Evolutionary conservation across 2,329 filamentous ascomycete species (phyloP).

Genomic region (Fusarium abutilonis): DNA sequence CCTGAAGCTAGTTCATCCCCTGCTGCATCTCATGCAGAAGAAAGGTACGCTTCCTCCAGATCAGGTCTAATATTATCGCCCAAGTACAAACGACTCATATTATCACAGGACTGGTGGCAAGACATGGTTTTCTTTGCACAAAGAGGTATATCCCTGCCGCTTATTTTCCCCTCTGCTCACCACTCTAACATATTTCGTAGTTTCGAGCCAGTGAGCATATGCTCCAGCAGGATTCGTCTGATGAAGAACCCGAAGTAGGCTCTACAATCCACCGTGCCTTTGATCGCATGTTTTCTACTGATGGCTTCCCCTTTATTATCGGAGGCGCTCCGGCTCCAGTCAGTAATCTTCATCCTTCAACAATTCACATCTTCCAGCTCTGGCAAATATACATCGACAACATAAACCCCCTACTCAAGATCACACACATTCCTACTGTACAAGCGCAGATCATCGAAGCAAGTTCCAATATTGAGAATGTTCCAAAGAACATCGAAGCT

Average conservation of each 20-base stretch:
- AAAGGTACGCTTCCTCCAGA: slow-evolving; percentile 40
- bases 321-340: slow-evolving; percentile 57
- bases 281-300: slow-evolving; percentile 67
- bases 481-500: slow-evolving; percentile 68
- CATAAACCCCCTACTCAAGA: slow-evolving; percentile 73
- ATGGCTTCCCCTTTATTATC: slow-evolving; percentile 67
- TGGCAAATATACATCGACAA: slow-evolving; percentile 78
- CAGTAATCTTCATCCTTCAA: slow-evolving; percentile 61
- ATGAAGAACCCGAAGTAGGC: slow-evolving; percentile 64
- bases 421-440: slow-evolving; percentile 73
- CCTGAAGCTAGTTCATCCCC: slow-evolving; percentile 56
- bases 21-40: slow-evolving; percentile 43
- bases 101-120: slow-evolving; percentile 30
- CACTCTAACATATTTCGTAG: slow-evolving; percentile 47
- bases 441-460: slow-evolving; percentile 73
- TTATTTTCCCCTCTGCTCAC: too few species aligned
- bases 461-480: slow-evolving; percentile 62
- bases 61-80: not conserved
- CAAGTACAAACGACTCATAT: slow-evolving; percentile 19
- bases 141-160: slow-evolving; percentile 55
- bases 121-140: slow-evolving; percentile 62
- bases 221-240: slow-evolving; percentile 63
- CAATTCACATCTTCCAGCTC: slow-evolving; percentile 69
- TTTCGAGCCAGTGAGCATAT: slow-evolving; percentile 62
- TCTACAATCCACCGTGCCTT: slow-evolving; percentile 67